A percentile compares a stretch with the other conserved stretches of the same genome.
phyloP scores from a whole-genome alignment of 352 stramenopile genomes.

The Bremia lactucae region DNA sequence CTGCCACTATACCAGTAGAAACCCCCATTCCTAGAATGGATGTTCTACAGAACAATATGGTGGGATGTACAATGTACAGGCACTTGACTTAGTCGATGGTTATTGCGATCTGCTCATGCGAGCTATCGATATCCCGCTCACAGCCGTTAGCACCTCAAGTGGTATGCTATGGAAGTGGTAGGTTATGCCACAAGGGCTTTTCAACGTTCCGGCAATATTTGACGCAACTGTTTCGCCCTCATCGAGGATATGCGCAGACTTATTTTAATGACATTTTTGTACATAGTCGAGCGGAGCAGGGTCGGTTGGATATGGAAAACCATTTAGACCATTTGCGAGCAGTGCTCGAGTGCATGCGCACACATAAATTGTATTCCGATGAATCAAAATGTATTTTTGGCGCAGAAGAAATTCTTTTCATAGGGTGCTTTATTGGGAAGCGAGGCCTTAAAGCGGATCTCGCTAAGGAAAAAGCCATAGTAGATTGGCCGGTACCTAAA shows the following conservation, averaged over 20 bases:
- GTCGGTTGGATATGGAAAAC: too few relatives aligned
- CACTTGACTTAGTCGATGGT: neutral
- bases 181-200: neutral
- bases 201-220: neutral
- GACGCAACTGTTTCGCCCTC: neutral
- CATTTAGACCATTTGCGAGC: too few relatives aligned
- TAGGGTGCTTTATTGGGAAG: too few relatives aligned
- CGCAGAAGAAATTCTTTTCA: too few relatives aligned
- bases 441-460: too few relatives aligned
- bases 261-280: slow-evolving; percentile 1
- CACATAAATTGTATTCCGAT: too few relatives aligned
- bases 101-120: neutral
- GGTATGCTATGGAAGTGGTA: neutral
- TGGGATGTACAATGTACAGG: neutral
- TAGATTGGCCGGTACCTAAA: too few relatives aligned
- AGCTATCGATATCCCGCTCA: neutral
- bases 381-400: too few relatives aligned
- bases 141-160: neutral
- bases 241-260: neutral
- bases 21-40: neutral
- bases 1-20: neutral
- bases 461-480: too few relatives aligned
- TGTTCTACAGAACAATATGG: neutral
- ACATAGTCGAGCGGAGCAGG: neutral
- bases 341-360: too few relatives aligned